Conservation (phyloP, 805 yeast genomes). For the Torulaspora quercuum region DNA sequence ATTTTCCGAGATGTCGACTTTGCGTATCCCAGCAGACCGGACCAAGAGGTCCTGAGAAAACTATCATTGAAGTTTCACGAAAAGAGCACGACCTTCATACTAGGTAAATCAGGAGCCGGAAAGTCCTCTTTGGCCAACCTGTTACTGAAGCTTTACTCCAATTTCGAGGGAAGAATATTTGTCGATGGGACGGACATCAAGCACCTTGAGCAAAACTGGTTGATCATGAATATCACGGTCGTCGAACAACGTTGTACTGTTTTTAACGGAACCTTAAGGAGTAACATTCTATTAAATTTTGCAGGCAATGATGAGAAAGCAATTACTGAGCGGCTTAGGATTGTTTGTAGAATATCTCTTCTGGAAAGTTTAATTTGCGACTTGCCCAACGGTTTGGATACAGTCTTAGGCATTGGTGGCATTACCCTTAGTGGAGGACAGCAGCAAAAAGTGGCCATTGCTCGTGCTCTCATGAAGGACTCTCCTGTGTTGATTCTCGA, state of each 20-base stretch:
- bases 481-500: constrained; percentile 77
- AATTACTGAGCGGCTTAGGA: constrained; percentile 27
- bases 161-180: constrained; percentile 51
- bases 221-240: constrained; percentile 60
- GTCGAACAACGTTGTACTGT: constrained; percentile 70
- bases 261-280: constrained; percentile 58
- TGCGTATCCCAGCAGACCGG: constrained; percentile 57
- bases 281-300: constrained; percentile 59
- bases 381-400: constrained; percentile 55
- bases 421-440: constrained; percentile 84
- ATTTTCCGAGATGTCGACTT: constrained; percentile 47
- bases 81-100: constrained; percentile 53
- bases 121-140: constrained; percentile 77
- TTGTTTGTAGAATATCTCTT: constrained; percentile 52
- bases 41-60: constrained; percentile 45
- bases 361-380: constrained; percentile 47
- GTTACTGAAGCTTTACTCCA: constrained; percentile 55
- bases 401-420: constrained; percentile 47
- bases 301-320: constrained; percentile 21
- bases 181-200: constrained; percentile 53
- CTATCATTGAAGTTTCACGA: constrained; percentile 47
- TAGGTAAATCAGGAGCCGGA: constrained; percentile 92
- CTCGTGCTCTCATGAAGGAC: constrained; percentile 73
- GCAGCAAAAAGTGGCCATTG: constrained; percentile 75
- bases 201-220: constrained; percentile 46